A percentile compares a stretch with the other conserved stretches of the same genome.
phyloP scores from a whole-genome alignment of 2,329 filamentous ascomycete genomes.

The Pseudogymnoascus sp. region DNA sequence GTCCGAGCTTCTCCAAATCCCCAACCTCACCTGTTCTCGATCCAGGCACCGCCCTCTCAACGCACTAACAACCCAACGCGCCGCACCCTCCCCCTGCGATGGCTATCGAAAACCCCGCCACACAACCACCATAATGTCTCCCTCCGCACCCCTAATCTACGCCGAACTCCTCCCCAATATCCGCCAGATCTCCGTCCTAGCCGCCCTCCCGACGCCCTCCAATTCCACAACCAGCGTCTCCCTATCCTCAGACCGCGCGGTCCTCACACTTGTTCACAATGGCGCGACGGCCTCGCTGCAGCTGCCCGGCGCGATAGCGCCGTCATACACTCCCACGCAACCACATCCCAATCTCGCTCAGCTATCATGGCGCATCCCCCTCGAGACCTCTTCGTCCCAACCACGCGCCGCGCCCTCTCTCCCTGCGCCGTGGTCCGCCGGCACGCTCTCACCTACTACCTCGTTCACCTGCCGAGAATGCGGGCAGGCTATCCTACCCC shows the following conservation, averaged over 20 bases:
- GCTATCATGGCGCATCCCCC: slow-evolving; percentile 49
- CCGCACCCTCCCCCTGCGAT: neutral
- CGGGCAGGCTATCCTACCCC: slow-evolving; percentile 35
- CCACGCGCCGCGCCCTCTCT: slow-evolving; percentile 14
- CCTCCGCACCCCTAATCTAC: slow-evolving; percentile 38
- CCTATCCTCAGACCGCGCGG: slow-evolving; percentile 38
- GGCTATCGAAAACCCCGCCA: neutral
- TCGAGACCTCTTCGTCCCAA: slow-evolving; percentile 19
- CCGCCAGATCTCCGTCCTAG: slow-evolving; percentile 52
- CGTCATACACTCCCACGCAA: slow-evolving; percentile 15
- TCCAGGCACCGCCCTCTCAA: neutral
- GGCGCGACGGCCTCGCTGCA: slow-evolving; percentile 30
- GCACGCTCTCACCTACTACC: slow-evolving; percentile 33
- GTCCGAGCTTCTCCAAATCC: neutral
- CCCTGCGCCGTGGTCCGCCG: slow-evolving; percentile 43
- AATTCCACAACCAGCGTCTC: slow-evolving; percentile 23
- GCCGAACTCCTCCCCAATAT: slow-evolving; percentile 59
- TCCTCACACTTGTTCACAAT: slow-evolving; percentile 42
- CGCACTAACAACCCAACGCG: neutral
- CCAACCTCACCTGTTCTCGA: neutral
- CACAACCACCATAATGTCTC: neutral
- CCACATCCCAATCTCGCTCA: slow-evolving; percentile 24
- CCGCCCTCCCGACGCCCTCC: slow-evolving; percentile 37
- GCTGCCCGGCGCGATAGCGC: slow-evolving; percentile 32
- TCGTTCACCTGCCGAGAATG: slow-evolving; percentile 34